Conservation (phyloP, 176 grass and related monocot genomes). For the Poa annua region DNA sequence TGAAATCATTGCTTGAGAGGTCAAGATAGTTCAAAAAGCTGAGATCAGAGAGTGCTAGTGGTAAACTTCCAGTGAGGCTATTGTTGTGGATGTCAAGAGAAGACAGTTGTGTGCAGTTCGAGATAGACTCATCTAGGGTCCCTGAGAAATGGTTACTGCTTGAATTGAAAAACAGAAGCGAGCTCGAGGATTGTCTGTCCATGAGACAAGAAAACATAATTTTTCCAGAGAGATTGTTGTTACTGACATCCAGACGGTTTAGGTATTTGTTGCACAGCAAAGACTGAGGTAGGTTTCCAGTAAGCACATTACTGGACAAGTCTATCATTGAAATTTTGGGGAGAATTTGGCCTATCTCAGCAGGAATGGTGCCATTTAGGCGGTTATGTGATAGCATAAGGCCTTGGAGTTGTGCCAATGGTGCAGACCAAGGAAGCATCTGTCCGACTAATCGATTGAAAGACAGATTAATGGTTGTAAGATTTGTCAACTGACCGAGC, state of each 20-base stretch:
- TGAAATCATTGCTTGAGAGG: constrained; percentile 72
- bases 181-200: constrained; percentile 47
- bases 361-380: constrained; percentile 68
- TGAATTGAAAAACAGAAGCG: constrained; percentile 77
- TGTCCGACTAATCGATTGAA: constrained; percentile 71
- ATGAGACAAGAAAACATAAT: constrained; percentile 55
- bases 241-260: constrained; percentile 71
- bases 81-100: constrained; percentile 91
- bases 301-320: constrained; percentile 72
- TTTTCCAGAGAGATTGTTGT: constrained; percentile 74
- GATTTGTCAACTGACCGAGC: constrained; percentile 70
- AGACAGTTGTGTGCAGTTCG: constrained; percentile 72
- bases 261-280: constrained; percentile 63
- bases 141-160: constrained; percentile 84
- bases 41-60: constrained; percentile 63
- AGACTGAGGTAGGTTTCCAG: constrained; percentile 62
- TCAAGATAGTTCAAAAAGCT: constrained; percentile 83
- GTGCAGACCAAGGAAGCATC: constrained; percentile 56
- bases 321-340: constrained; percentile 74
- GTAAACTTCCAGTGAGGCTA: constrained; percentile 71
- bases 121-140: constrained; percentile 62
- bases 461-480: constrained; percentile 75
- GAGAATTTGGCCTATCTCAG: constrained; percentile 60
- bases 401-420: constrained; percentile 67
- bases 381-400: constrained; percentile 80